Evolutionary conservation across 2,329 filamentous ascomycete species (phyloP), one percentile per base, ranked within the genome.

Genomic region (Basipetospora chlamydospora): DNA sequence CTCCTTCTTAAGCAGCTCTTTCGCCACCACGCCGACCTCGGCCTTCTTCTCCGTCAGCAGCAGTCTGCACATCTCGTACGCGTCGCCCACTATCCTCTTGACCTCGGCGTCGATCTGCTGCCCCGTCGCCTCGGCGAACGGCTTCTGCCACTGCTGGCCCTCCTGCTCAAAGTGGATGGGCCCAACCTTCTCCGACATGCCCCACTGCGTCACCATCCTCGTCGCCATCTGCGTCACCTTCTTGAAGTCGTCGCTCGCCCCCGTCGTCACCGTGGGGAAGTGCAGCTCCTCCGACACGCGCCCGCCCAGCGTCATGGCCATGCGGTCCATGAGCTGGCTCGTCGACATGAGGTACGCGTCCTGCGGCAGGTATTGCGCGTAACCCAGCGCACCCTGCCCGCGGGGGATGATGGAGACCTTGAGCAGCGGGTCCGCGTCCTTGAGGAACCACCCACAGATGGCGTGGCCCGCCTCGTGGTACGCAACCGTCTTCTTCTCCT

Each of bases 381-480:
- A 98, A 7, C 90, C 90, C 12, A 98, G 68, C 18, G 87, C 86
- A 25, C 86, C 90, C 56, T 90, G 82, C 39, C 88, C 90, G 52
- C 90, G 86, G 13, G 90, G 90, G 49, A 98, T 96, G 59, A 98
- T 98, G 40, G 87, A 95, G 30, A 98, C 90, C 64, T 98, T 98
- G 41, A 98, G 78, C 4, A 98, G 74, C 13, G 90, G 90, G 51
- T 98, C 90, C n/a, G 90, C 90, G 56, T 82, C 86, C 59, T 84
- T 76, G 63, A 98, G 83, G 67, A 80, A 98, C 90, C 90, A 98
- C 40, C 90, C 90, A 56, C 90, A 98, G 55, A 98, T 93, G 44
- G 90, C 90, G 58, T 98, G 90, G 40, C 90, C 90, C 23, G 90
- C 90, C 64, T 98, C 90, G 52, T 94, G 86, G 51, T 93, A 94